A percentile compares a stretch with the other conserved stretches of the same genome.
Conservation (phyloP, 23 red algal species). For the Agarophyton chilense region DNA sequence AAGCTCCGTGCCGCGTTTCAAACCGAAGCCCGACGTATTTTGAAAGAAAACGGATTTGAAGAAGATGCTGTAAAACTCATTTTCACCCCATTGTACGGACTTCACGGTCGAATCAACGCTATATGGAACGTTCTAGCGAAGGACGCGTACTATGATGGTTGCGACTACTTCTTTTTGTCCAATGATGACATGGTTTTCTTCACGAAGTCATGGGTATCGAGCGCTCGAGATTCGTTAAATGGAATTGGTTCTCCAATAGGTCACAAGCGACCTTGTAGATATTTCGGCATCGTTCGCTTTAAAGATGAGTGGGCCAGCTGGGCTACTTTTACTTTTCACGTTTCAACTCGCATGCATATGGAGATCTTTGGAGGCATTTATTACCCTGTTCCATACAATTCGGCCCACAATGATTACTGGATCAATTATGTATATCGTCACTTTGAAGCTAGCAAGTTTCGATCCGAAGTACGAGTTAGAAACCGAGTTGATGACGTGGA, state of each 20-base stretch:
- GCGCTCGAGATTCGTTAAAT: constrained; percentile 43
- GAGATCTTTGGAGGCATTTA: constrained; percentile 83
- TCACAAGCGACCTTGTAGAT: constrained; percentile 73
- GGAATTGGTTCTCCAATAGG: constrained; percentile 56
- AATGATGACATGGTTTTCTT: constrained; percentile 88
- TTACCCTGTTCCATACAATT: constrained; percentile 79
- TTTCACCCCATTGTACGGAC: constrained; percentile 68
- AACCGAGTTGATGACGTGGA: constrained; percentile 74
- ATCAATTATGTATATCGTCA: constrained; percentile 68
- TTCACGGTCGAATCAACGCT: constrained; percentile 76
- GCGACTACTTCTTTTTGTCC: constrained; percentile 80
- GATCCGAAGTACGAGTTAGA: constrained; percentile 52
- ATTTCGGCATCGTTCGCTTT: constrained; percentile 79
- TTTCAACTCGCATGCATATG: constrained; percentile 78
- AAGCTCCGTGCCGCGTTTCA: constrained; percentile 40
- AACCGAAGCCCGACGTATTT: constrained; percentile 13
- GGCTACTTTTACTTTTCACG: constrained; percentile 87
- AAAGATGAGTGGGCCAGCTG: constrained; percentile 80
- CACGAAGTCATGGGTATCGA: constrained; percentile 66
- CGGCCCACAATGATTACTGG: constrained; percentile 86
- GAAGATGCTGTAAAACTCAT: constrained; percentile 41
- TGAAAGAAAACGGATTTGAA: constrained; percentile 26
- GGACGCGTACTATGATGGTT: constrained; percentile 76
- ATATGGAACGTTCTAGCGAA: constrained; percentile 85
- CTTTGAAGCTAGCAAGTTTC: constrained; percentile 63